Base-by-base conservation (phyloP, 2,329 filamentous ascomycete species). In the Apiospora malaysiana region DNA sequence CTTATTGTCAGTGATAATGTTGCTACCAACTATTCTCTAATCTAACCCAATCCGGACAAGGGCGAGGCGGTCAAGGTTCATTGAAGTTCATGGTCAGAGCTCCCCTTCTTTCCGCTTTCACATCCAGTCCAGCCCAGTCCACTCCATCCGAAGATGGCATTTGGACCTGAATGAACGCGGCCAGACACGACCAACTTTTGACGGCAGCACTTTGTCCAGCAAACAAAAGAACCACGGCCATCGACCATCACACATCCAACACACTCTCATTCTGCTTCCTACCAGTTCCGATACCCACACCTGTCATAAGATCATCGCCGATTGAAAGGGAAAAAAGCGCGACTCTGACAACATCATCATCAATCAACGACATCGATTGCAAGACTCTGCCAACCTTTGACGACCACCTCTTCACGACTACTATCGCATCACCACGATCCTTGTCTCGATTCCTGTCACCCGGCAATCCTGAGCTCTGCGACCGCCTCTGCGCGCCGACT, bases 101-200 rank as follows among this genome's bases (percentile, higher is more conserved):
- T 63, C 21, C 56, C 56, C n/a, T 63, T 23, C 56, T 63, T 63
- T 40, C 56, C 56, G 56, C 56, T 63, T 63, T 63, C 56, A 63
- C 56, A 40, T 63, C 32, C 32, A 40, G 32, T 32, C 32, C 32
- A 32, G 32, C 32, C 32, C 32, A 10, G 6, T 56, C 49, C 49
- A 63, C 49, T 63, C 56, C 3, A 63, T 37, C 32, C n/a, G 56
- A 21, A 63, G 27, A 63, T 63, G 56, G 56, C 56, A 63, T 63
- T 59, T 32, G 51, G 51, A n/a, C 27, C 32, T 63, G 56, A 63
- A 40, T 14, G 56, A 63, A 63, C 56, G 56, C 56, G 56, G 56
- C 56, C 56, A 63, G 56, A 63, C 51, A 37, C 51, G 16, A 59
- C 16, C 51, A 37, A 59, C 42, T 45, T 45, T 45, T 45, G 42